Evolutionary conservation across 2,329 filamentous ascomycete species (phyloP), one percentile per base, ranked within the genome.

Genomic region (Penicillium janthinellum): DNA sequence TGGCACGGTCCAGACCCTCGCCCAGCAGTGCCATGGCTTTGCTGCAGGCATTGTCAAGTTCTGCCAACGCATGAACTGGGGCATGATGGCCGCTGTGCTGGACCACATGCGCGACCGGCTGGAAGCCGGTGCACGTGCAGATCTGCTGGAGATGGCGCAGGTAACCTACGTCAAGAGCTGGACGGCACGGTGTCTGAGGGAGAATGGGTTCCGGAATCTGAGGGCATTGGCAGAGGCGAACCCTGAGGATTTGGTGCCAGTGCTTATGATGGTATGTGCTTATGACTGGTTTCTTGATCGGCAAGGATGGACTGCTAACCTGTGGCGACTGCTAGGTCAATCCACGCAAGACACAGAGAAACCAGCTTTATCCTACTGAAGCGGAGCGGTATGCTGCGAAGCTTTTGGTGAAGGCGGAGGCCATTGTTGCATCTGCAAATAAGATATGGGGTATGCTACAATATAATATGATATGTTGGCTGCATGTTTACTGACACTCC

Each of bases 31-130:
- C 65, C 87, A 91, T 64, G 90, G 90, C 0, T 93, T 92, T 69
- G 90, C 89, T 3, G 88, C 88, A 1, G 89, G 89, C 3, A 91
- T 92, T 81, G 86, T 92, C 60, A 91, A 90, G 65, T 92, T 92
- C 69, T 92, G 90, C 70, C 83, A 91, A 65, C 83, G 86, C 17
- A 91, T 93, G 90, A 86, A 83, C 2, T 92, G 89, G 88, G 88
- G 87, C 1, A 86, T 89, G 67, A 84, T 92, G 71, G 86, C 86
- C 6, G 88, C 87, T 4, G 87, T 89, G 6, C 79, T 92, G 35
- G 88, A 92, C 64, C 90, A 92, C 70, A 92, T 90, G 77, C 86
- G 87, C 0, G 89, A 92, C 73, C 82, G 90, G 22, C 79, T 93
- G 6, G 86, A 87, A 72, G 89, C 89, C 11, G 90, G 90, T 0